A percentile compares a stretch with the other conserved stretches of the same genome.
Evolutionary conservation across 2,329 filamentous ascomycete genomes (phyloP).

Genomic region (Colletotrichum siamense): DNA sequence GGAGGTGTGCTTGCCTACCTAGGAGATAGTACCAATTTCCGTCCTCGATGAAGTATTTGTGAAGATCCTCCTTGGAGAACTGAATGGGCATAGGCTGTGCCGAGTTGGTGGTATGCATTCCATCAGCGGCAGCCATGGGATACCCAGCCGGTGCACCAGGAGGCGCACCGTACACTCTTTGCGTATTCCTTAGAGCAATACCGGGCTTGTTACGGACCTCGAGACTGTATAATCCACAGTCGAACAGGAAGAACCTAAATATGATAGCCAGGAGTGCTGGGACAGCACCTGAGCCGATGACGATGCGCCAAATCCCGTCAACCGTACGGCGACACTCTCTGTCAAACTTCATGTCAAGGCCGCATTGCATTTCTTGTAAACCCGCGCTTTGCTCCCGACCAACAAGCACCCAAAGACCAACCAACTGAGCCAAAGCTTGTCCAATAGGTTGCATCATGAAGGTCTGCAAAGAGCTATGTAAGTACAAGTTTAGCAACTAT

Average conservation of each 20-base stretch:
- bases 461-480: neutral
- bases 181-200: constrained; percentile 64
- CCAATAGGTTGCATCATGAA: constrained; percentile 75
- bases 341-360: constrained; percentile 48
- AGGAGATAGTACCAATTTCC: constrained; percentile 51
- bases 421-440: constrained; percentile 68
- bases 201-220: constrained; percentile 68
- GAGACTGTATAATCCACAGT: constrained; percentile 69
- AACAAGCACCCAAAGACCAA: constrained; percentile 59
- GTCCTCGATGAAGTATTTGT: constrained; percentile 55
- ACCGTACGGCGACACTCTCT: constrained; percentile 51
- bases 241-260: constrained; percentile 71
- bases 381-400: constrained; percentile 47
- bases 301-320: constrained; percentile 71
- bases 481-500: neutral
- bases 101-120: constrained; percentile 36
- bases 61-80: constrained; percentile 53
- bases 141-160: constrained; percentile 25
- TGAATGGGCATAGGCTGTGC: constrained; percentile 48
- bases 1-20: constrained; percentile 26
- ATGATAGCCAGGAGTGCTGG: constrained; percentile 68
- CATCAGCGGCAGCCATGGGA: constrained; percentile 31
- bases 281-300: constrained; percentile 69
- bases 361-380: constrained; percentile 51
- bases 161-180: constrained; percentile 58